Evolutionary conservation across 306 rosid genomes (phyloP), one percentile per base, ranked within the genome.

Genomic region (Medicago lupulina): DNA sequence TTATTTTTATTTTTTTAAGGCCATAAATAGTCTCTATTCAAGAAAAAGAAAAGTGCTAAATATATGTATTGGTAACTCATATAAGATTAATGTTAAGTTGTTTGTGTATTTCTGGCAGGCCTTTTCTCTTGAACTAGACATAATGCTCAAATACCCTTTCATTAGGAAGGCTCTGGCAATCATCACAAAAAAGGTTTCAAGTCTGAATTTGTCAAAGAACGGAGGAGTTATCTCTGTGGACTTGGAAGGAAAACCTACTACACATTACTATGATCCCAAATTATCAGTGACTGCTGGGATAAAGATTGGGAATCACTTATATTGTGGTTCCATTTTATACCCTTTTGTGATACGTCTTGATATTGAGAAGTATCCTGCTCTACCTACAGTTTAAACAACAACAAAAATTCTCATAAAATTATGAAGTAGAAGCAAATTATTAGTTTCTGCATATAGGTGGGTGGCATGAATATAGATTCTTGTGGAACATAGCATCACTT

Each of bases 261-360:
- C 76, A 17, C 80, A 88, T 18, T 92, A 87, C 64, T 59, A 70
- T 77, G 98, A 88, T 84, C 80, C 76, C 1, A 74, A 64, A 1
- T 64, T 88, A 68, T 2, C 80, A 44, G 1, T 82, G 17, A 31
- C 97, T 8, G 49, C 69, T 68, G 98, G 87, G 14, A 38, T 86
- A 70, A 92, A 84, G 86, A 87, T 90, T 36, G 86, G 90, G 69
- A 85, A 85, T 16, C 77, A 84, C 73, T 67, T 92, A 43, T 94
- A 92, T 50, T 82, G 76, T 4, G 97, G 93, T 19, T 94, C 95
- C 15, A 0, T 81, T 59, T 2, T 0, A 3, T 65, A 70, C 76
- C 82, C 90, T 17, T 85, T 75, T 69, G 46, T 92, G 23, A 31
- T 84, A 18, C 90, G 93, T 36, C 85, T 88, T 9, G 61, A 90